A percentile compares a stretch with the other conserved stretches of the same genome.
phyloP scores from a whole-genome alignment of 139 green algal genomes.

The Chlorella sp. region DNA sequence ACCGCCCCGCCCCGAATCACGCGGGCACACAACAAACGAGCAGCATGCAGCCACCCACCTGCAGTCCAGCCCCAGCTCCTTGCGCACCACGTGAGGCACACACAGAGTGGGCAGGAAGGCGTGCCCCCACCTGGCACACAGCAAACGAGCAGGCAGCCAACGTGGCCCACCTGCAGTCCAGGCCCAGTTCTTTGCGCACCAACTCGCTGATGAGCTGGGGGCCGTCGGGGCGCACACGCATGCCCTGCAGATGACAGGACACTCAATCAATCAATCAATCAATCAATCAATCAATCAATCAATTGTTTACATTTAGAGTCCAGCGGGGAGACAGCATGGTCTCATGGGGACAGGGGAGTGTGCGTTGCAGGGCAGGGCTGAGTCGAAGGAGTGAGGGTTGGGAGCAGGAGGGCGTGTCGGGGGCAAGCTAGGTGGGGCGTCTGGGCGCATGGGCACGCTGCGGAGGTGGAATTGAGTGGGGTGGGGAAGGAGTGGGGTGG shows the following conservation, averaged over 20 bases:
- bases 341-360: too few relatives aligned
- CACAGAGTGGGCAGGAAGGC: too few relatives aligned
- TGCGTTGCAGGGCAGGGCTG: not conserved
- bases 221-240: conserved; percentile 77
- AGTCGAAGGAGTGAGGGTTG: not conserved
- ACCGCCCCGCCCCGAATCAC: too few relatives aligned
- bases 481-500: too few relatives aligned
- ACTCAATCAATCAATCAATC: too few relatives aligned
- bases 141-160: too few relatives aligned
- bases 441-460: not conserved
- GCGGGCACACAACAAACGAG: too few relatives aligned
- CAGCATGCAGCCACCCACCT: not conserved
- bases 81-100: conserved; percentile 74
- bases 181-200: conserved; percentile 62
- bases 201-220: conserved; percentile 85
- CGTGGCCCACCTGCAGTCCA: too few relatives aligned
- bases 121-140: too few relatives aligned
- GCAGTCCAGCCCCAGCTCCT: conserved; percentile 73
- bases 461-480: not conserved
- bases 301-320: too few relatives aligned
- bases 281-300: too few relatives aligned
- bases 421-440: not conserved
- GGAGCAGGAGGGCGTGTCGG: not conserved
- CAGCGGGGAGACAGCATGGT: too few relatives aligned
- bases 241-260: conserved; percentile 52